Conservation (phyloP, 306 rosid genomes). For the Cucumis hystrix region DNA sequence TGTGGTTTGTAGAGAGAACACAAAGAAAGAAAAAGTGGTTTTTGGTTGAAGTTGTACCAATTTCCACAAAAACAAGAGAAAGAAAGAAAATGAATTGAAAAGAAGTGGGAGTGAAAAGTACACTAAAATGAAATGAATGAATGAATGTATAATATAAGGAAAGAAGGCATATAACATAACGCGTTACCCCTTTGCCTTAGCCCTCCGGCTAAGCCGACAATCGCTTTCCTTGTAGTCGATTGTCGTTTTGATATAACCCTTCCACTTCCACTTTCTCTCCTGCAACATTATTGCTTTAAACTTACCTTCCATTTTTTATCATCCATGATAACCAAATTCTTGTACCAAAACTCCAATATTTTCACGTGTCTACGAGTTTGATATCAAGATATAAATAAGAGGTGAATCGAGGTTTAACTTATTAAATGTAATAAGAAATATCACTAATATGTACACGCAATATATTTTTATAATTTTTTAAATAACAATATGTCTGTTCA, state of each 20-base stretch:
- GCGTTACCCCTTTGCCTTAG: neutral
- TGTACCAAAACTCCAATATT: neutral
- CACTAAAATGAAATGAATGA: neutral
- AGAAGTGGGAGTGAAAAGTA: neutral
- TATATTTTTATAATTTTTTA: too few relatives aligned
- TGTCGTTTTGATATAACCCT: conserved; percentile 1
- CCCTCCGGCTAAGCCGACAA: neutral
- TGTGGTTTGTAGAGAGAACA: neutral
- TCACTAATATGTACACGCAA: too few relatives aligned
- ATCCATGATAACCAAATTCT: neutral
- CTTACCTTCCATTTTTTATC: neutral
- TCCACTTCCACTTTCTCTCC: neutral
- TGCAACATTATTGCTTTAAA: neutral
- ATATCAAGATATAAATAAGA: too few relatives aligned
- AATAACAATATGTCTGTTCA: too few relatives aligned
- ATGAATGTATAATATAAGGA: neutral
- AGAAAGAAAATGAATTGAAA: neutral
- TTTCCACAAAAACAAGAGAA: neutral
- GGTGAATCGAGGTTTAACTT: too few relatives aligned
- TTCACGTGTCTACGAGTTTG: too few relatives aligned
- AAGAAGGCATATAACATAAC: neutral
- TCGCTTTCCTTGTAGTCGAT: neutral
- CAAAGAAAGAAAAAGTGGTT: neutral
- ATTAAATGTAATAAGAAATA: too few relatives aligned
- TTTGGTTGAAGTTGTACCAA: conserved; percentile 2